Evolutionary conservation across 768 basidiomycete species (phyloP), one percentile per base, ranked within the genome.

Genomic region (Udeniomyces megalosporus): DNA sequence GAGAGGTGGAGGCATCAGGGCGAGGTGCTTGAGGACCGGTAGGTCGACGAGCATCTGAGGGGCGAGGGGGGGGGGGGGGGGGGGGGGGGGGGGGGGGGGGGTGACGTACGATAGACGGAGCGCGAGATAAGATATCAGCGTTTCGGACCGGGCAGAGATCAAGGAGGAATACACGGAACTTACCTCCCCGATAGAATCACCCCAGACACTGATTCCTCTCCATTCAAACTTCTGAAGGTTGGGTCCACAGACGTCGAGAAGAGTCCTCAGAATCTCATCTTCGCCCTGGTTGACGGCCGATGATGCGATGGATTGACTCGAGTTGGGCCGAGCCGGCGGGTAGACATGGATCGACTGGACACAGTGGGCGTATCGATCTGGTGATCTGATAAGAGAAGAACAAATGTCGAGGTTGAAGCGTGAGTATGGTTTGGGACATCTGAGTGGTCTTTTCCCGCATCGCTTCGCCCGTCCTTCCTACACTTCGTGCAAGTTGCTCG

Each of bases 101-200:
- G 1, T 28, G 1, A 44, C n/a, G n/a, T n/a, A n/a, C n/a, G n/a
- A 7, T 5, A 52, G 50, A 24, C 14, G 50, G 15, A 52, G 50
- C 50, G 6, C 15, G 17, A 17, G 50, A 28, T 52, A 6, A 52
- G 5, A 17, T 26, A 12, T 22, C 10, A 3, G n/a, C 32, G 12
- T 17, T 8, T 22, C n/a, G n/a, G n/a, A 20, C 55, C 35, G 2
- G 28, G 20, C 42, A 20, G 24, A 24, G 15, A 55, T 22, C 24
- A 34, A 7, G 32, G 26, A 17, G n/a, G 38, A 35, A 14, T n/a
- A n/a, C 8, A 31, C 32, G 1, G 32, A 28, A 35, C 61, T 22
- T 1, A 62, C 65, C 49, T 58, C 35, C 26, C 60, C 60, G 22
- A 66, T 50, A n/a, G 38, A 44, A 17, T 66, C 65, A 22, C 65